phyloP scores from a whole-genome alignment of 23 red algal species.

The Gracilaria domingensis region DNA sequence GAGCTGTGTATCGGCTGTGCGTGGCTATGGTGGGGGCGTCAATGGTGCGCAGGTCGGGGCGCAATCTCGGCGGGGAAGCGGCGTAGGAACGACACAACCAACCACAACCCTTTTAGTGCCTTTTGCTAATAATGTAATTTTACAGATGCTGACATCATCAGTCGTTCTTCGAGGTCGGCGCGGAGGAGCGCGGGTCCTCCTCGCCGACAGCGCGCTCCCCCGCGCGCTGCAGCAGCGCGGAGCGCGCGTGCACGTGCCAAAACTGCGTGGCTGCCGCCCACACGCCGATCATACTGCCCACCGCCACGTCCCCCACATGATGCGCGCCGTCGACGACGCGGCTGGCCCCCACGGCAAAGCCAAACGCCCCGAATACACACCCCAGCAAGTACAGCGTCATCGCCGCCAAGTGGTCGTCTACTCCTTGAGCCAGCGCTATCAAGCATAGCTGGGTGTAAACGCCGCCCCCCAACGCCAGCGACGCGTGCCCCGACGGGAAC shows the following conservation, averaged over 20 bases:
- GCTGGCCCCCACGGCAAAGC: slow-evolving; percentile 50
- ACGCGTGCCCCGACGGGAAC: slow-evolving; percentile 75
- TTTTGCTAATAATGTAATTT: no score
- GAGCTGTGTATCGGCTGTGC: no score
- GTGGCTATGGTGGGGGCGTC: no score
- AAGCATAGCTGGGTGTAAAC: slow-evolving; percentile 42
- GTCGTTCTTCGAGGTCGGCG: no score
- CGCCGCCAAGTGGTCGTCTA: neutral
- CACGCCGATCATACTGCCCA: slow-evolving; percentile 66
- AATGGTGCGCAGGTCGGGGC: no score
- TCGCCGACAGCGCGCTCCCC: neutral
- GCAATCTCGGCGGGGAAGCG: no score
- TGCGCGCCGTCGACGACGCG: slow-evolving; percentile 73
- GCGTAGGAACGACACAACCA: no score
- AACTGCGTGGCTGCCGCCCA: slow-evolving; percentile 50
- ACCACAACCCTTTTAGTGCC: no score
- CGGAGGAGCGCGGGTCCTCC: no score
- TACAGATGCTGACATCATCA: no score
- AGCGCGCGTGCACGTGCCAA: slow-evolving; percentile 35
- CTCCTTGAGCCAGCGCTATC: neutral
- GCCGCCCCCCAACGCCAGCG: slow-evolving; percentile 48
- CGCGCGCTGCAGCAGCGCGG: neutral
- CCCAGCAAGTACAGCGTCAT: slow-evolving; percentile 18
- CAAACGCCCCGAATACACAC: slow-evolving; percentile 8
- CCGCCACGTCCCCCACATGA: slow-evolving; percentile 83